Percentiles rank a stretch among this genome's conserved stretches.
phyloP scores from a whole-genome alignment of 129 eudicot genomes.

The Escallonia herrerae region DNA sequence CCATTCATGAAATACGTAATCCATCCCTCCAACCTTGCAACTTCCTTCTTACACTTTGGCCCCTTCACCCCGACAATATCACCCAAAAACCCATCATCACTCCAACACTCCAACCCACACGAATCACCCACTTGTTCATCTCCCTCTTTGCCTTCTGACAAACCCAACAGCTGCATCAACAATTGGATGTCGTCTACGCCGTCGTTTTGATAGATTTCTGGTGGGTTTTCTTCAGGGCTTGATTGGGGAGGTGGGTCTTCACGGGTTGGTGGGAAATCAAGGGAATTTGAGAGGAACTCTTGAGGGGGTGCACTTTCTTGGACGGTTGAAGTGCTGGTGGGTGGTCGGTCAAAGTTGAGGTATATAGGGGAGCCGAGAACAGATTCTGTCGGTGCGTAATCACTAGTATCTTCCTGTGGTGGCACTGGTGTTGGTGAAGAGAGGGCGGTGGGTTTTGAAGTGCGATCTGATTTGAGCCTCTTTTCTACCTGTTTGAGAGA shows the following conservation, averaged over 20 bases:
- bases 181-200: constrained; percentile 34
- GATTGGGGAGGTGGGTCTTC: constrained; percentile 19
- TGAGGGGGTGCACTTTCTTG: constrained; percentile 51
- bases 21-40: constrained; percentile 74
- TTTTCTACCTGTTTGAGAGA: constrained; percentile 68
- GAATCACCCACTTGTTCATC: constrained; percentile 6
- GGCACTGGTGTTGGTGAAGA: constrained; percentile 12
- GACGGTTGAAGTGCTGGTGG: constrained; percentile 24
- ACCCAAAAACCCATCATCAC: constrained; percentile 54
- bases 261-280: constrained; percentile 28
- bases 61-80: constrained; percentile 75
- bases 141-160: constrained; percentile 34
- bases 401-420: constrained; percentile 6
- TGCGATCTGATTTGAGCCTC: constrained; percentile 46
- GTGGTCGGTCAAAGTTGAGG: constrained; percentile 33
- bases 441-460: constrained; percentile 6
- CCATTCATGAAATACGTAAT: constrained; percentile 34
- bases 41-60: constrained; percentile 51
- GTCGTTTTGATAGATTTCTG: not conserved
- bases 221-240: constrained; percentile 1
- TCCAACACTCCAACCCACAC: constrained; percentile 9
- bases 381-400: constrained; percentile 29
- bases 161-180: constrained; percentile 46
- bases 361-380: constrained; percentile 41
- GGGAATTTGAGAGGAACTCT: constrained; percentile 44